Conservation (phyloP, 192 early-diverging fungal genomes). For the Linnemannia elongata region DNA sequence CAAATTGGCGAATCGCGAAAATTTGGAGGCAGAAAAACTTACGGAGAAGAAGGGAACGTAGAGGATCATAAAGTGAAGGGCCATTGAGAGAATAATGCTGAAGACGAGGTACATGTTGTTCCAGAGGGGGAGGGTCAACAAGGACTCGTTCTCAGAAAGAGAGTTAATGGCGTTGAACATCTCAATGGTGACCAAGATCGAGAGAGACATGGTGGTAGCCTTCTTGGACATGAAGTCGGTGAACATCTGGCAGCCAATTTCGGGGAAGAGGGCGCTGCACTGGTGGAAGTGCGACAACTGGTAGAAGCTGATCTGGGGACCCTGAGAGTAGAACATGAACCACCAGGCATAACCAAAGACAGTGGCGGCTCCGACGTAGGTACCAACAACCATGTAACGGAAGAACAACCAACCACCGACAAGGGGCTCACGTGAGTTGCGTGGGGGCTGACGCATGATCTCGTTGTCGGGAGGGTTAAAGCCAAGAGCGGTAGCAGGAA, state of each 20-base stretch:
- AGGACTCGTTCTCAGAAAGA: slow-evolving; percentile 94
- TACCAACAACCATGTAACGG: slow-evolving; percentile 93
- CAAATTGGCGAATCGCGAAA: background rate
- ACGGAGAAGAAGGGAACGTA: slow-evolving; percentile 97
- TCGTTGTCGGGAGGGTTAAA: slow-evolving; percentile 98
- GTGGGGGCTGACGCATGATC: slow-evolving; percentile 94
- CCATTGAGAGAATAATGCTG: slow-evolving; percentile 90
- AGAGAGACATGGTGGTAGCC: slow-evolving; percentile 96
- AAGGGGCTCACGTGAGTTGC: slow-evolving; percentile 88
- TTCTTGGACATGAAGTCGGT: slow-evolving; percentile 79
- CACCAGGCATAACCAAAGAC: slow-evolving; percentile 99
- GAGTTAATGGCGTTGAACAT: slow-evolving; percentile 99
- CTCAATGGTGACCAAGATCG: slow-evolving; percentile 96
- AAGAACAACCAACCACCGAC: slow-evolving; percentile 96
- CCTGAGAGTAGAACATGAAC: slow-evolving; percentile 94
- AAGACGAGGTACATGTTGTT: slow-evolving; percentile 90
- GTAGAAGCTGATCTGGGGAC: slow-evolving; percentile 89
- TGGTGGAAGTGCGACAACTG: slow-evolving; percentile 96
- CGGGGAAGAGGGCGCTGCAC: slow-evolving; percentile 88
- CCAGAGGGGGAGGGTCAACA: slow-evolving; percentile 94
- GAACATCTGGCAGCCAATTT: slow-evolving; percentile 96
- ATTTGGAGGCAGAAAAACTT: slow-evolving; percentile 32
- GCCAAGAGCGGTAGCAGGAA: slow-evolving; percentile 97
- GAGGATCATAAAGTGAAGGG: slow-evolving; percentile 95
- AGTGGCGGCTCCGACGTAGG: slow-evolving; percentile 93